Conservation (phyloP, 1,284 basidiomycete genomes). For the Boletus semigastroideus region DNA sequence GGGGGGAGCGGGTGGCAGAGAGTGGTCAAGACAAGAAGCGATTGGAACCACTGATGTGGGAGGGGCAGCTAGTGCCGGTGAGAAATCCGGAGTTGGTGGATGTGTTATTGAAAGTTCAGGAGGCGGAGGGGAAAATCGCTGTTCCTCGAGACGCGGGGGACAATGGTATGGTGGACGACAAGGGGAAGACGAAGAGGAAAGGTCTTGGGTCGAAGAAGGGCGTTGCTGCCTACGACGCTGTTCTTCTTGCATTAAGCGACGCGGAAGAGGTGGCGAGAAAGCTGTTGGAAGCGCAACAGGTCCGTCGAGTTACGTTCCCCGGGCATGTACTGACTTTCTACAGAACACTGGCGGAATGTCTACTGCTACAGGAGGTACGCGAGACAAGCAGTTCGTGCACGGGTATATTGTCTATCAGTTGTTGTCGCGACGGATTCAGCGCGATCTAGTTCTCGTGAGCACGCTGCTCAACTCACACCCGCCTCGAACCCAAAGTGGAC, state of each 20-base stretch:
- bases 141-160: slow-evolving; percentile 29
- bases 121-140: slow-evolving; percentile 62
- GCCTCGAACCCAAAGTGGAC: slow-evolving; percentile 26
- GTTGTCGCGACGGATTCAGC: slow-evolving; percentile 80
- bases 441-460: slow-evolving; percentile 81
- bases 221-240: slow-evolving; percentile 81
- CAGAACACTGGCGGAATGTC: slow-evolving; percentile 20
- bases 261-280: slow-evolving; percentile 82
- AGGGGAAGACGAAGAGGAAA: slow-evolving; percentile 40
- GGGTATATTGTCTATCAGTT: slow-evolving; percentile 86
- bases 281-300: slow-evolving; percentile 78
- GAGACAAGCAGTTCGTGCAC: slow-evolving; percentile 82
- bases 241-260: slow-evolving; percentile 81
- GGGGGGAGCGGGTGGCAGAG: slow-evolving; percentile 42
- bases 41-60: slow-evolving; percentile 72
- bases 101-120: slow-evolving; percentile 81
- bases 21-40: slow-evolving; percentile 50
- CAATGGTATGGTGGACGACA: slow-evolving; percentile 23
- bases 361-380: slow-evolving; percentile 43
- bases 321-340: slow-evolving; percentile 6
- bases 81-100: slow-evolving; percentile 92
- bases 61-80: slow-evolving; percentile 81
- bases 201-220: slow-evolving; percentile 61
- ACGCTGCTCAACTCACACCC: slow-evolving; percentile 53
- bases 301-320: slow-evolving; percentile 29